Evolutionary conservation across 495 filamentous ascomycete genomes (phyloP), one percentile per base, ranked within the genome.

Genomic region (Hypoxylon fuscum): DNA sequence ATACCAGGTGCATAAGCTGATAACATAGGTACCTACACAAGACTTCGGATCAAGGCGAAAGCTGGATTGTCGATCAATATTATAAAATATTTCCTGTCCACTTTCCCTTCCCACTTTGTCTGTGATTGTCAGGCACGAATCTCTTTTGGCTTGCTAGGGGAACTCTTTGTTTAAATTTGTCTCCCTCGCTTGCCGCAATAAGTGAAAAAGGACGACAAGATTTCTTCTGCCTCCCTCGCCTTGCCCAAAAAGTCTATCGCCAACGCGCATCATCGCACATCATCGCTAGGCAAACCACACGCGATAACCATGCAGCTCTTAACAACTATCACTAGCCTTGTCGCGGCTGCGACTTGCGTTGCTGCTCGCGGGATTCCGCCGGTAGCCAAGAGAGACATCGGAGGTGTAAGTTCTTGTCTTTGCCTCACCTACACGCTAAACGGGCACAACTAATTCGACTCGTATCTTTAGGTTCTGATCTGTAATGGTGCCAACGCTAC

Each of bases 401-500:
- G 72, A 46, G 72, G 72, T 52, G 72, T 74, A 71, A 52, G 72
- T 74, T 43, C 11, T 35, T 12, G 8, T 27, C 25, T 3, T 8
- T 3, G 8, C 46, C 31, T 44, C 32, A 18, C 42, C 21, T 6
- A 11, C 18, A 22, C n/a, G 21, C 15, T 11, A 35, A 40, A 23
- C 31, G 44, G 17, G 55, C 34, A 5, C 12, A 50, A 43, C 59
- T 43, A 23, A 32, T 40, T n/a, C n/a, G n/a, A 32, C 34, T 25
- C 20, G 14, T 22, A 20, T 25, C 10, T 48, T 32, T 14, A 78
- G 77, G 42, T 80, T 43, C 69, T 76, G 40, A 67, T 78, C 27
- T 79, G 77, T 69, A 71, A 68, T 38, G 76, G 74, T 20, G 62
- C 77, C 62, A 74, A 79, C 59, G 74, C 71, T 35, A 75, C 72